Conservation (phyloP, 1,284 basidiomycete species). For the Ceratobasidium sp. region DNA sequence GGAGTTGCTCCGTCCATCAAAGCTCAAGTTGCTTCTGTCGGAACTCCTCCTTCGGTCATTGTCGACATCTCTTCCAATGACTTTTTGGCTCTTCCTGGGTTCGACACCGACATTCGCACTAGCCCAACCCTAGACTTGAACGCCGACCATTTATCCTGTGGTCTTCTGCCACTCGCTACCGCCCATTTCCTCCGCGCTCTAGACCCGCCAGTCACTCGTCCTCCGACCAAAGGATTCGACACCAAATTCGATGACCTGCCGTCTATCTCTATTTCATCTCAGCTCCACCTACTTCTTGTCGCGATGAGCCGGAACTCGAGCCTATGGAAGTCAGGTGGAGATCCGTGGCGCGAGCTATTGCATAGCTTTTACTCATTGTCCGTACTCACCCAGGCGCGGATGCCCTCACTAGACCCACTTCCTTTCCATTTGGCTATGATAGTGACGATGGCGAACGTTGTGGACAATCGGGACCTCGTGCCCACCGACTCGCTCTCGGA, state of each 20-base stretch:
- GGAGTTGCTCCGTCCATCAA: constrained; percentile 51
- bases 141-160: constrained; percentile 54
- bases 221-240: background rate
- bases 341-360: constrained; percentile 44
- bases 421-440: constrained; percentile 41
- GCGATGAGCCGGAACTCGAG: constrained; percentile 37
- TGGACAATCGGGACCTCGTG: constrained; percentile 36
- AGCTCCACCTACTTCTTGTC: constrained; percentile 36
- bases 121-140: constrained; percentile 52
- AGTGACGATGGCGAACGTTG: constrained; percentile 17
- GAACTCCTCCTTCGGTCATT: constrained; percentile 19
- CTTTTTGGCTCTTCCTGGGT: constrained; percentile 31
- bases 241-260: constrained; percentile 25
- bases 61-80: constrained; percentile 39
- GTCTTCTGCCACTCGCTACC: constrained; percentile 68
- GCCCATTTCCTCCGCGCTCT: constrained; percentile 66
- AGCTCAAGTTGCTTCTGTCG: constrained; percentile 12
- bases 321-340: constrained; percentile 42
- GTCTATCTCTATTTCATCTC: constrained; percentile 4
- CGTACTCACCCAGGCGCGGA: constrained; percentile 24
- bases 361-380: constrained; percentile 38
- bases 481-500: constrained; percentile 21
- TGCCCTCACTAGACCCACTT: constrained; percentile 31
- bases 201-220: constrained; percentile 58
- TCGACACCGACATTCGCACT: constrained; percentile 44